Evolutionary conservation across 805 yeast genomes (phyloP).

Genomic region (Candida schatavii): DNA sequence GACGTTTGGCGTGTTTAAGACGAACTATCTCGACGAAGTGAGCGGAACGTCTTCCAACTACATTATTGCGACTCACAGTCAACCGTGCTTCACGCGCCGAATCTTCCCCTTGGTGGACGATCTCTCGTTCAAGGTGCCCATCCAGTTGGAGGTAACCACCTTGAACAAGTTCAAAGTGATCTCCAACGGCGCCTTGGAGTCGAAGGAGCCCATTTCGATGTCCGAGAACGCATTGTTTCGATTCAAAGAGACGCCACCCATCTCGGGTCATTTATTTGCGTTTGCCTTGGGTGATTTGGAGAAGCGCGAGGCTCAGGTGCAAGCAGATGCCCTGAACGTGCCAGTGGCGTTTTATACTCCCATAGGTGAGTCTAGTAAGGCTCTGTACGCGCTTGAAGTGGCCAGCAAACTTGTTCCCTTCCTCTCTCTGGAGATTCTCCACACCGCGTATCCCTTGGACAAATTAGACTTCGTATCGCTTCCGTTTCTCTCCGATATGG

Average conservation of each 20-base stretch:
- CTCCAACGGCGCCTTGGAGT: conserved; percentile 43
- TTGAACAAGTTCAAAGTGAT: conserved; percentile 45
- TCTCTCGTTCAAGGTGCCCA: conserved; percentile 49
- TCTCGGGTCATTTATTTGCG: conserved; percentile 63
- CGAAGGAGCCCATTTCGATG: conserved; percentile 14
- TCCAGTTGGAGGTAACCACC: conserved; percentile 50
- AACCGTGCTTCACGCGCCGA: conserved; percentile 60
- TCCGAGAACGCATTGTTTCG: conserved; percentile 29
- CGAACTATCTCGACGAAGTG: conserved; percentile 54
- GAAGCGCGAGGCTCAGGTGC: conserved; percentile 14
- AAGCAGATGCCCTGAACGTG: conserved; percentile 9
- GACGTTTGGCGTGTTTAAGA: conserved; percentile 67
- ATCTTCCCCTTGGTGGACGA: conserved; percentile 75
- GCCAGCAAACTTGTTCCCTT: conserved; percentile 47
- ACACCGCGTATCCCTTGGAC: conserved; percentile 49
- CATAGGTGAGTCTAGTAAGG: conserved; percentile 46
- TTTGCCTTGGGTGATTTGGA: conserved; percentile 65
- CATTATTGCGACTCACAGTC: conserved; percentile 68
- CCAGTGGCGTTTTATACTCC: conserved; percentile 58
- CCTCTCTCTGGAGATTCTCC: conserved; percentile 36
- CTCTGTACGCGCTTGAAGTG: conserved; percentile 49
- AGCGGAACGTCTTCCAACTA: conserved; percentile 49
- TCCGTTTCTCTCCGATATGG: conserved; percentile 73
- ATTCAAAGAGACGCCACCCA: conserved; percentile 56
- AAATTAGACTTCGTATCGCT: conserved; percentile 67